Base-by-base conservation (phyloP, 345 rosid genomes). In the Salix koriyanagi region DNA sequence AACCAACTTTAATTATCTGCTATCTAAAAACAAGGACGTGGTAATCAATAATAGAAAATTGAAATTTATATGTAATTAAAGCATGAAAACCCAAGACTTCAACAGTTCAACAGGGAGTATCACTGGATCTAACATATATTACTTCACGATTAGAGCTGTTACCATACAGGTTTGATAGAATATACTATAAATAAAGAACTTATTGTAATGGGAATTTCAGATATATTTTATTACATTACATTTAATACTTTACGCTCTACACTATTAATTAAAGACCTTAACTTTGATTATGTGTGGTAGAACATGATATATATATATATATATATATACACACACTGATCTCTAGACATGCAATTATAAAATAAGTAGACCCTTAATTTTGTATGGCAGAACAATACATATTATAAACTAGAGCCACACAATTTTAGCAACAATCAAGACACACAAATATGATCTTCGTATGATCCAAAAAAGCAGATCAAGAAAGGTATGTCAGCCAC, bases 1-100 rank as follows among this genome's bases (percentile, higher is more conserved):
- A 32, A 32, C 76, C 76, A 60, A 18, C 76, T 73, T 73, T 73
- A 30, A 30, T 30, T 30, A 60, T 73, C 67, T 62, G 61, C 68
- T 9, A 26, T 8, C 1, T 6, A 30, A 6, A 70, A 50, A 50
- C 50, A 50, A 50, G 6, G 56, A 50, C 56, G 1, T 18, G 56
- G 56, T 50, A 18, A 50, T 50, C 56, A 50, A 50, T 18, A 15
- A 15, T 16, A 50, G 56, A 50, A 50, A 18, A 50, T 50, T 50
- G 7, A 50, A 16, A 50, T 50, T 18, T 50, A 15, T 4, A 50
- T 16, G 56, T 50, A 50, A 18, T 54, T 21, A 2, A 54, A 54
- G 60, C 7, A 21, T 52, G 60, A 50, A 50, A 50, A 18, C 56
- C 56, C 56, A 18, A 50, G 56, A 50, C 56, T 50, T 50, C 56